phyloP scores from a whole-genome alignment of 257 asterid species.

The Solanum pennellii region DNA sequence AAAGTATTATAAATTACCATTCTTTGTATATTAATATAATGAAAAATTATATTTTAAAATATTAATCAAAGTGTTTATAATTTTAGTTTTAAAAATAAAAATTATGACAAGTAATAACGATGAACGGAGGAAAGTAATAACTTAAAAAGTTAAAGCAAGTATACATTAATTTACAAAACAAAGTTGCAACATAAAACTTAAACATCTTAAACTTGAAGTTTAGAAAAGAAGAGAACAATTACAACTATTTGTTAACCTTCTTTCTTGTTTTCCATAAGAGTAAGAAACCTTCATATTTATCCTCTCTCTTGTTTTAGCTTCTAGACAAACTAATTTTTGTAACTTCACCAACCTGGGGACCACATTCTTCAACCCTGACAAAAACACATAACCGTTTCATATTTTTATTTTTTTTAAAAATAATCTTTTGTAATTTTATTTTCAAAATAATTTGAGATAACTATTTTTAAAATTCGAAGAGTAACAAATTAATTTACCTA shows the following conservation, averaged over 20 bases:
- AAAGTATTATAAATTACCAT: too few species aligned
- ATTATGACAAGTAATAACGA: too few species aligned
- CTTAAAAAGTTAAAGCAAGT: background rate
- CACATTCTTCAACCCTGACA: background rate
- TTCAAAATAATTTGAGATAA: background rate
- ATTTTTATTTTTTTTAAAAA: too few species aligned
- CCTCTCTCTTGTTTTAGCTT: background rate
- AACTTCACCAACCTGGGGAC: background rate
- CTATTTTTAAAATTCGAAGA: too few species aligned
- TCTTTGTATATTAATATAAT: too few species aligned
- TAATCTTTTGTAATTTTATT: background rate
- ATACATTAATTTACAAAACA: background rate
- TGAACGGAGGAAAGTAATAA: fast-evolving
- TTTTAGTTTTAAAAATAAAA: too few species aligned
- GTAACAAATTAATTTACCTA: background rate
- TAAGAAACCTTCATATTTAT: background rate
- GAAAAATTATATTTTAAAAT: too few species aligned
- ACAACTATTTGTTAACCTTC: background rate
- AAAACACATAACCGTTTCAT: background rate
- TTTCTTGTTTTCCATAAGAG: background rate
- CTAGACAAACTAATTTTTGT: background rate
- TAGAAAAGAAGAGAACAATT: background rate
- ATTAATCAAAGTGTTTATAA: too few species aligned
- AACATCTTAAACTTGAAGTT: background rate
- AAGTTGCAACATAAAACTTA: background rate